Evolutionary conservation across 805 yeast species (phyloP), one percentile per base, ranked within the genome.

Genomic region (Kodamaea kaohsiungensis): DNA sequence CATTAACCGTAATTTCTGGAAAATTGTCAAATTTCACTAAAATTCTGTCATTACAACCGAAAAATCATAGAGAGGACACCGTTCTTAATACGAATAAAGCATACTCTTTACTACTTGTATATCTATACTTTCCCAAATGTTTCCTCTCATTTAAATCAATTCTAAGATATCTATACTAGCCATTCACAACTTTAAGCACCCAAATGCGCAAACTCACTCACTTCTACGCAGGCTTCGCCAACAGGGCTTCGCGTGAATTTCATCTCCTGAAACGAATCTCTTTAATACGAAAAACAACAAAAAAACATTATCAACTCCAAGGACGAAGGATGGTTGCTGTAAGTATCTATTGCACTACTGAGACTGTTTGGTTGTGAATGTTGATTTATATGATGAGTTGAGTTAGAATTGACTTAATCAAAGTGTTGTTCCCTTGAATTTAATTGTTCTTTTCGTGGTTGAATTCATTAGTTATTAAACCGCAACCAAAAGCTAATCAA

Each of bases 171-270:
- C n/a, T n/a, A n/a, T n/a, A n/a, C n/a, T n/a, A n/a, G n/a, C n/a
- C n/a, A n/a, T 6, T 22, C 25, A 22, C 25, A 22, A 22, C 25
- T 22, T 6, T 9, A 38, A 16, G 17, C 9, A 38, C 7, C 3
- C 19, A 7, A 37, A 13, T 38, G 45, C 45, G 45, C 45, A 40
- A 40, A 16, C 45, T 40, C 7, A 40, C n/a, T 8, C 19, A 17
- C 45, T 40, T 40, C 45, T 40, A 40, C 45, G 45, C 45, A 40
- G 45, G 45, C 45, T 40, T 40, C 45, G 45, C 25, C 35, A 40
- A 40, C 45, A 40, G 45, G 45, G 45, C 45, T 40, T 40, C 45
- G 45, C 45, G 19, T 40, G 45, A 40, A 40, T 40, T 40, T 40
- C 45, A 40, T 40, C 45, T 40, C 45, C 45, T 40, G 45, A 40